These are phyloP conservation scores for Sugiyamaella pinicola DNA, from an alignment of 1,139 yeast species.

Conservation along the genomic window DNA sequence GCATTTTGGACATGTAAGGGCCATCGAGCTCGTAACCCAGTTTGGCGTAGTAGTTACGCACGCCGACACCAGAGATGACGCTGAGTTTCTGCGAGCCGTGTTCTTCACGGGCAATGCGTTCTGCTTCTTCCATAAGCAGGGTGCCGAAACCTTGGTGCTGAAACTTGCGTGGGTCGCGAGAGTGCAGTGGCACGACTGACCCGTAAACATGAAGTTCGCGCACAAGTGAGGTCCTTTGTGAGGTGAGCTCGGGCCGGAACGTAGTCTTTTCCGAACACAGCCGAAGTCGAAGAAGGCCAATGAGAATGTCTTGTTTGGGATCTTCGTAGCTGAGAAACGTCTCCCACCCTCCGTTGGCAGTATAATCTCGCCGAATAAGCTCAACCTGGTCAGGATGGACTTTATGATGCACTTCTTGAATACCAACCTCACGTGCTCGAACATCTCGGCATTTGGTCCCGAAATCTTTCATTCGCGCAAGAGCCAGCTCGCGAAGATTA, in stretches of 20 bases:
- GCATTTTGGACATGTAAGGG: slow-evolving; percentile 85
- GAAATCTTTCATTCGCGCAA: slow-evolving; percentile 97
- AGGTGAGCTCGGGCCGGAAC: slow-evolving; percentile 81
- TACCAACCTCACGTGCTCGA: slow-evolving; percentile 98
- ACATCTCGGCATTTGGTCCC: slow-evolving; percentile 96
- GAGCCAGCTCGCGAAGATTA: slow-evolving; percentile 88
- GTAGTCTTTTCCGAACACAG: slow-evolving; percentile 89
- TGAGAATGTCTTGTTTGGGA: slow-evolving; percentile 92
- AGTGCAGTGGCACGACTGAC: slow-evolving; percentile 93
- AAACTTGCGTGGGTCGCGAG: slow-evolving; percentile 96
- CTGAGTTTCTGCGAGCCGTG: slow-evolving; percentile 90
- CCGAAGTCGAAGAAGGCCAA: slow-evolving; percentile 85
- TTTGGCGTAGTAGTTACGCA: slow-evolving; percentile 89
- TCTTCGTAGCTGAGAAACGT: slow-evolving; percentile 95
- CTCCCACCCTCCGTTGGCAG: slow-evolving; percentile 99
- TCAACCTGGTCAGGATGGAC: slow-evolving; percentile 98
- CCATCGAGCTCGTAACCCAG: slow-evolving; percentile 93
- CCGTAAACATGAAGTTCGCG: slow-evolving; percentile 98
- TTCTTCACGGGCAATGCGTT: slow-evolving; percentile 90
- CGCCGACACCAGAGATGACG: slow-evolving; percentile 98
- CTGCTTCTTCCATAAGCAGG: slow-evolving; percentile 96
- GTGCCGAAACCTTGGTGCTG: slow-evolving; percentile 99
- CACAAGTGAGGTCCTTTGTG: slow-evolving; percentile 87
- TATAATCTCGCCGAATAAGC: slow-evolving; percentile 89
- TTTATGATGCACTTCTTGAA: slow-evolving; percentile 96